Evolutionary conservation across 2,329 filamentous ascomycete genomes (phyloP), one percentile per base, ranked within the genome.

Genomic region (Calonectria crousiana): DNA sequence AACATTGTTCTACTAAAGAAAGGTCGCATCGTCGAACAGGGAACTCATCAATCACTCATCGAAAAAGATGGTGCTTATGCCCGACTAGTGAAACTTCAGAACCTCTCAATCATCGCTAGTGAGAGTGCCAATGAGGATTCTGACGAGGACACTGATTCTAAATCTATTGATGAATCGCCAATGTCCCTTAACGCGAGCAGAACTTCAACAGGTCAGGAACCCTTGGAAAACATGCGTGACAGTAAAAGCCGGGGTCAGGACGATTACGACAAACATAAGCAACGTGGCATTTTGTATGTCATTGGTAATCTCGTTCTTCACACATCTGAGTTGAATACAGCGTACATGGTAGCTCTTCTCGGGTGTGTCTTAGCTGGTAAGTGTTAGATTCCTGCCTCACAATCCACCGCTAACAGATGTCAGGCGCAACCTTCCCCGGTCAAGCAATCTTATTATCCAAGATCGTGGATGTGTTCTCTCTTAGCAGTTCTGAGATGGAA

Each of bases 11-110:
- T 82, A 60, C 77, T 82, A 77, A 72, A 77, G 10, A 77, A 78
- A 56, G 80, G 80, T 2, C 65, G 75, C 13, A 81, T 83, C 52
- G 62, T 77, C 5, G 79, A 78, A 58, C 77, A 84, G 70, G 82
- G 82, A 8, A 79, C 77, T 16, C 2, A 92, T 85, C 3, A 91
- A 8, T 87, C 90, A 56, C 85, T 94, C 0, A 83, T 94, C 16
- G 81, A 84, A 2, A 82, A 84, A 6, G 83, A 79, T 26, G 84
- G 90, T 0, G 81, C 89, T 11, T 93, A 92, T 74, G 85, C 84
- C n/a, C 82, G 84, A 5, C 84, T 92, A 1, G 90, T 92, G 3
- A 80, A 79, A 65, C 82, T 84, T 2, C 85, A 87, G 76, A 83
- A 83, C 41, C 72, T 87, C n/a, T 69, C 80, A 2, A 79, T 85